Evolutionary conservation across 1,284 basidiomycete genomes (phyloP), one percentile per base, ranked within the genome.

Genomic region (Cutaneotrichosporon mucoides): DNA sequence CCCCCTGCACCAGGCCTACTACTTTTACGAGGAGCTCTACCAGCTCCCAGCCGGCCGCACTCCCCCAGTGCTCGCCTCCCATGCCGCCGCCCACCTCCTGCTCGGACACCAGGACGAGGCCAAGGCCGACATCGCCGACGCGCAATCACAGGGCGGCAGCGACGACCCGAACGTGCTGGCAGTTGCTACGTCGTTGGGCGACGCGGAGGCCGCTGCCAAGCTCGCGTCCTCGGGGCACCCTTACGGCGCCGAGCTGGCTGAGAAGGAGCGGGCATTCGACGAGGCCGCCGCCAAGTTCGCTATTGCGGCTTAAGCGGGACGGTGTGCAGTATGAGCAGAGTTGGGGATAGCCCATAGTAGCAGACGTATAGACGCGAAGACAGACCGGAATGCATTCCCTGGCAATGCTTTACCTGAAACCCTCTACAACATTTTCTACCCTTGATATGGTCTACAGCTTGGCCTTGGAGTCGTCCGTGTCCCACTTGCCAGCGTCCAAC

Each of bases 11-110:
- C 69, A 90, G 88, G 80, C 81, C 82, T 82, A 85, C 73, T 90
- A 92, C 59, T 93, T 92, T 78, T 96, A 90, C 79, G 90, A 91
- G 49, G 93, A 97, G 73, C 90, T 95, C 70, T 83, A 93, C 53
- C 88, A 86, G 41, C 88, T 92, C 66, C 92, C 92, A 2, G 88
- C 88, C 72, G 93, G 63, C 82, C 89, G 16, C 82, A 81, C 69
- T 53, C 87, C 46, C 81, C 86, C 68, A 79, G 73, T 94, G 13
- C 82, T 95, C 37, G 88, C 89, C 10, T 86, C 90, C 5, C 88
- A 92, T 63, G 90, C 89, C 1, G 85, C 93, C 24, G 86, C 88
- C 13, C 88, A 93, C 64, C 84, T 92, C 37, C 79, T 93, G 38
- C 83, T 88, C 24, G 88, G 89, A 42, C 88, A 95, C 73, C 81